Conservation (phyloP, 805 yeast genomes). For the Candida michaelii region DNA sequence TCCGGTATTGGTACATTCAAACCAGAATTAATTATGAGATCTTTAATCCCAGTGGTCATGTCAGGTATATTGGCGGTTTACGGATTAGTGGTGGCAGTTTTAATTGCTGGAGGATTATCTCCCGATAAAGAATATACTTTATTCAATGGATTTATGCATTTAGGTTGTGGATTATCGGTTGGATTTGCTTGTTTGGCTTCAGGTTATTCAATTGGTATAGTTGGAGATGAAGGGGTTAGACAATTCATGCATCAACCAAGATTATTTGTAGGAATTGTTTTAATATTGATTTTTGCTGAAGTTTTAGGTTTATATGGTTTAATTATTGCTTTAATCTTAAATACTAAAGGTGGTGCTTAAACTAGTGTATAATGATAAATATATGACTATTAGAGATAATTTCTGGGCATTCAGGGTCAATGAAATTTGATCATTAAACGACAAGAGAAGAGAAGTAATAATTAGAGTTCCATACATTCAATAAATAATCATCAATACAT, state of each 20-base stretch:
- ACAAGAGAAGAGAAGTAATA: neutral
- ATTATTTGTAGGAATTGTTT: conserved; percentile 96
- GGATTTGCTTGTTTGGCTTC: conserved; percentile 98
- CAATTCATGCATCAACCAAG: conserved; percentile 98
- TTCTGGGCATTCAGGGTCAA: too few relatives aligned
- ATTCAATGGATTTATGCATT: conserved; percentile 95
- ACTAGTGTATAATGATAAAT: neutral
- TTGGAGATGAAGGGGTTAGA: conserved; percentile 99
- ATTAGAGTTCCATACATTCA: neutral
- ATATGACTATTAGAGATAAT: too few relatives aligned
- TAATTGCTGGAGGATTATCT: conserved; percentile 86
- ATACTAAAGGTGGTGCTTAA: conserved; percentile 66
- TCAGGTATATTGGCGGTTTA: conserved; percentile 96
- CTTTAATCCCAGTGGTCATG: conserved; percentile 96
- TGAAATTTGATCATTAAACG: too few relatives aligned
- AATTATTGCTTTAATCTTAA: conserved; percentile 90
- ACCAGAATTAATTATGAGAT: conserved; percentile 95
- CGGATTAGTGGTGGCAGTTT: conserved; percentile 93
- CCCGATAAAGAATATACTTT: conserved; percentile 81
- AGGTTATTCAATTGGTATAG: conserved; percentile 98
- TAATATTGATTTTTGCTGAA: conserved; percentile 98
- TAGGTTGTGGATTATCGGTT: conserved; percentile 97
- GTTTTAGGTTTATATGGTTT: conserved; percentile 98
- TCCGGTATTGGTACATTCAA: conserved; percentile 97
- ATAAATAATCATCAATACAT: conserved; percentile 5